These are phyloP conservation scores for Melampsora americana DNA, from an alignment of 1,284 basidiomycete species.

Conservation along the genomic window DNA sequence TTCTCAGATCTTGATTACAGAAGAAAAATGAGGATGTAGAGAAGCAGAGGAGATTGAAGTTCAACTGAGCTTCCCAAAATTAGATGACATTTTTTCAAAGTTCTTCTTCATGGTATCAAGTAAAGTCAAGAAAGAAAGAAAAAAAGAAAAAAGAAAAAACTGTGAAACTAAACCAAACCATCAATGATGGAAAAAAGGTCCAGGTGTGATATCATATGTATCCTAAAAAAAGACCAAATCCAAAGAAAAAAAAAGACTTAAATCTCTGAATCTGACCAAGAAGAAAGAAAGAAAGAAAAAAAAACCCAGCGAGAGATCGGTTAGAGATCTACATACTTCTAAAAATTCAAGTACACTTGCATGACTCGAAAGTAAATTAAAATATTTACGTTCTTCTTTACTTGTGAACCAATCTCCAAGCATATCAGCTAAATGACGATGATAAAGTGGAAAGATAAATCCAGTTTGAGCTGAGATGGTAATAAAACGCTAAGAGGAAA, in stretches of 20 bases:
- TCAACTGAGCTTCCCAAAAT: no score
- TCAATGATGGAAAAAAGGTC: not conserved
- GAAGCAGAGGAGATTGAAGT: no score
- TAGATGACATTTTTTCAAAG: no score
- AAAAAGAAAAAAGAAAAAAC: no score
- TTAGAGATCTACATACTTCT: constrained; percentile 52
- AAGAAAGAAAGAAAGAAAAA: no score
- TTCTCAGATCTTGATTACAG: no score
- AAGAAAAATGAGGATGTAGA: no score
- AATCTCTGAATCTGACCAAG: no score
- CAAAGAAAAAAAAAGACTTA: not conserved
- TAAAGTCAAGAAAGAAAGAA: no score
- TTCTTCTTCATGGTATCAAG: no score
- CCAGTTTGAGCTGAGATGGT: constrained; percentile 58
- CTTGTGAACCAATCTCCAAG: constrained; percentile 58
- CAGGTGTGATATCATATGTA: not conserved
- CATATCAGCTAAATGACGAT: constrained; percentile 61
- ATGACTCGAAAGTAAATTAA: constrained; percentile 59
- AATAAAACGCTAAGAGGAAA: constrained; percentile 55
- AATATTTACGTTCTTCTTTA: constrained; percentile 58
- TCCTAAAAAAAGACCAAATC: not conserved
- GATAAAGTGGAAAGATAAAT: constrained; percentile 59
- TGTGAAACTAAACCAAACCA: no score
- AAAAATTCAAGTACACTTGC: constrained; percentile 60
- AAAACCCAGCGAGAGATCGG: no score